These are phyloP conservation scores for Curvularia sp. DNA, from an alignment of 2,329 filamentous ascomycete genomes.

Conservation along the genomic window DNA sequence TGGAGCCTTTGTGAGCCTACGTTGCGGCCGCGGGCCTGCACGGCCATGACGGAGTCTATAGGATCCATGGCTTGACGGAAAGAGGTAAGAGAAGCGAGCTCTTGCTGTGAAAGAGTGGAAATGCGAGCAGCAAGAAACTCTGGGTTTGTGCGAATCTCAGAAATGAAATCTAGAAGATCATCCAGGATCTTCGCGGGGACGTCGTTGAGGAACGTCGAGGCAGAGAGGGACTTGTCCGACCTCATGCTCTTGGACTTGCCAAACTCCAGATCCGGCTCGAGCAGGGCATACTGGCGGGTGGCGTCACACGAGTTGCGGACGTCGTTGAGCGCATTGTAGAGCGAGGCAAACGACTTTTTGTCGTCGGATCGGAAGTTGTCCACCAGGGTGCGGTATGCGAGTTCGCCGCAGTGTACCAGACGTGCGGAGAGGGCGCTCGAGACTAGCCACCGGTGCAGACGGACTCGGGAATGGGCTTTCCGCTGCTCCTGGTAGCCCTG, in stretches of 20 bases:
- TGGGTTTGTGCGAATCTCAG: constrained; percentile 82
- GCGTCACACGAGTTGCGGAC: constrained; percentile 79
- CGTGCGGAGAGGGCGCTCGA: constrained; percentile 78
- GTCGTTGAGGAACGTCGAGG: constrained; percentile 65
- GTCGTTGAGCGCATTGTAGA: constrained; percentile 81
- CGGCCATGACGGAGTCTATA: constrained; percentile 81
- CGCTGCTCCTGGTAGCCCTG: constrained; percentile 84
- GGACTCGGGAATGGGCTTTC: constrained; percentile 73
- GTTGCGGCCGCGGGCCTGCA: constrained; percentile 62
- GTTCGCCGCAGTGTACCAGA: constrained; percentile 75
- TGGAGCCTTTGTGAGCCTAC: constrained; percentile 59
- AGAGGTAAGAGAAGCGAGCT: constrained; percentile 78
- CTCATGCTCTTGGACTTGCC: constrained; percentile 47
- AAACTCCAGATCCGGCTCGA: constrained; percentile 75
- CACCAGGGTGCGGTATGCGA: constrained; percentile 76
- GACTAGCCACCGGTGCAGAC: constrained; percentile 76
- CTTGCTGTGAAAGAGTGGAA: constrained; percentile 74
- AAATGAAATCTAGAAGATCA: constrained; percentile 79
- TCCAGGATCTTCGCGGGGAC: constrained; percentile 78
- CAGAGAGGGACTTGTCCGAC: constrained; percentile 55
- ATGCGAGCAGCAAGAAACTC: constrained; percentile 87
- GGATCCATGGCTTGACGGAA: constrained; percentile 81
- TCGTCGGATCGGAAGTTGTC: constrained; percentile 81
- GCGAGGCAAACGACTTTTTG: constrained; percentile 75
- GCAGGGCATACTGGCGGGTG: constrained; percentile 71